phyloP scores from a whole-genome alignment of 1,284 basidiomycete genomes.

The Pulveroboletus ridleyi region DNA sequence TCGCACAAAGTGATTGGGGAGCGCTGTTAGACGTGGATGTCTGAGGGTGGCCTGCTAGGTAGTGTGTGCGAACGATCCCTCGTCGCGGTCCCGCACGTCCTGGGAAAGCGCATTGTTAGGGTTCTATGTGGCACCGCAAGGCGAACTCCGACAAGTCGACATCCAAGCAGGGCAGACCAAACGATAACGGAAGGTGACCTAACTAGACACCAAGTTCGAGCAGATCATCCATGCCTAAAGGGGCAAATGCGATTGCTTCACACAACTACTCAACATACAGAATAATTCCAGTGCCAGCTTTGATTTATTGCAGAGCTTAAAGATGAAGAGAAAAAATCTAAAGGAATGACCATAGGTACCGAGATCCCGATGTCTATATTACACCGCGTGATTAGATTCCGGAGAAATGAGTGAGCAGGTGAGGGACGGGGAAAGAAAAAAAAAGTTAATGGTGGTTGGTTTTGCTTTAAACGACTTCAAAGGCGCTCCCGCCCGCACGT shows the following conservation, averaged over 20 bases:
- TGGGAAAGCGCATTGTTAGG: background rate
- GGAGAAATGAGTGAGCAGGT: background rate
- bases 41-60: conserved; percentile 2
- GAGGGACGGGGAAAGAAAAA: background rate
- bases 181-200: background rate
- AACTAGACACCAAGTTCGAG: background rate
- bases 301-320: conserved; percentile 29
- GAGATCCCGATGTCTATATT: conserved; percentile 29
- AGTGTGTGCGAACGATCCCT: no score
- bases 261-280: conserved; percentile 12
- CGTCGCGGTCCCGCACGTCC: conserved; percentile 18
- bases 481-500: conserved; percentile 64
- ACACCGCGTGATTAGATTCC: conserved; percentile 23
- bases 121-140: background rate
- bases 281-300: conserved; percentile 15
- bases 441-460: background rate
- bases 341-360: conserved; percentile 31
- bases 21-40: background rate
- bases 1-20: conserved; percentile 9
- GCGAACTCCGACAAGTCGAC: conserved; percentile 14
- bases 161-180: no score
- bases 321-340: conserved; percentile 27
- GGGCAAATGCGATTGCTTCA: conserved; percentile 2
- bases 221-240: conserved; percentile 23
- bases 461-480: conserved; percentile 48